These are phyloP conservation scores for Grifola frondosa DNA, from an alignment of 1,284 basidiomycete species.

Conservation along the genomic window DNA sequence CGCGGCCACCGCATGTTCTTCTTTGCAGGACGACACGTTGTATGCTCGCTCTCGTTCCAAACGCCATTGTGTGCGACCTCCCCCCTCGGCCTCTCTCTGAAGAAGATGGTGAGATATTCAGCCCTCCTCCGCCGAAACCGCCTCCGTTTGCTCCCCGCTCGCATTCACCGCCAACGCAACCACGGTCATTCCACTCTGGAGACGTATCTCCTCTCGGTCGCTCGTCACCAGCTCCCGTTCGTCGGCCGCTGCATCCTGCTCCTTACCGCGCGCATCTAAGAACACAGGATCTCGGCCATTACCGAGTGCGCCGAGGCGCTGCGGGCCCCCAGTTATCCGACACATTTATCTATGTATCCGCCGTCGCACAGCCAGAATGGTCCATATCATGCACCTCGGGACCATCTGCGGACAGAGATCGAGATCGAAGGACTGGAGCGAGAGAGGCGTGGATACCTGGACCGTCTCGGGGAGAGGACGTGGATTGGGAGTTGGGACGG, in stretches of 20 bases:
- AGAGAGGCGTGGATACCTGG: slow-evolving; percentile 16
- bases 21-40: too few relatives aligned
- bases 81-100: slow-evolving; percentile 29
- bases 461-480: slow-evolving; percentile 15
- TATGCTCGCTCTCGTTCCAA: slow-evolving; percentile 25
- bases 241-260: slow-evolving; percentile 27
- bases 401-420: slow-evolving; percentile 46
- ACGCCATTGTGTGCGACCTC: neutral
- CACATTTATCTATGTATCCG: slow-evolving; percentile 18
- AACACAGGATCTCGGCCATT: slow-evolving; percentile 35
- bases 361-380: slow-evolving; percentile 18
- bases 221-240: slow-evolving; percentile 22
- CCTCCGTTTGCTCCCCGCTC: slow-evolving; percentile 35
- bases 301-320: slow-evolving; percentile 58
- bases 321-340: slow-evolving; percentile 30
- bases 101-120: slow-evolving; percentile 58
- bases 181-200: slow-evolving; percentile 40
- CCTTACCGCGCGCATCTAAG: slow-evolving; percentile 16
- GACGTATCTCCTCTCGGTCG: slow-evolving; percentile 22
- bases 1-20: too few relatives aligned
- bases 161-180: slow-evolving; percentile 47
- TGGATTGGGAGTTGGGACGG: slow-evolving; percentile 14
- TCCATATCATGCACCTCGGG: slow-evolving; percentile 30
- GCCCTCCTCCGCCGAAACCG: slow-evolving; percentile 33
- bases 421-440: slow-evolving; percentile 25